These are phyloP conservation scores for Yamadazyma sp. DNA, from an alignment of 1,139 yeast genomes.

Conservation along the genomic window DNA sequence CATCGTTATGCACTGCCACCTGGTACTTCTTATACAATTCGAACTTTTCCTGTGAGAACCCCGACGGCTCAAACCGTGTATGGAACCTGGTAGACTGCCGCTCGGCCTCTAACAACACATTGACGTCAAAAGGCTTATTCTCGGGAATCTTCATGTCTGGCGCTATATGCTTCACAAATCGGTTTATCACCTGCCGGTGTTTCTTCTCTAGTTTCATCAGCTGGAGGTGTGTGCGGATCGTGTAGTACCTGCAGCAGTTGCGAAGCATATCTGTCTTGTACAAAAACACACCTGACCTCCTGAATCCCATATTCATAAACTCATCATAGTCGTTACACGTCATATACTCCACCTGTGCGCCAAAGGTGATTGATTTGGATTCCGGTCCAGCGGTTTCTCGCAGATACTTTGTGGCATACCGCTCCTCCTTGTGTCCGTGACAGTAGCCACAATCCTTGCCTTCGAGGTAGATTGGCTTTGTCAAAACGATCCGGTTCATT, in stretches of 20 bases:
- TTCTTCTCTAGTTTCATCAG: slow-evolving; percentile 58
- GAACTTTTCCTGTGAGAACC: slow-evolving; percentile 60
- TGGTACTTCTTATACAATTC: slow-evolving; percentile 71
- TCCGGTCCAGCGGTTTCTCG: slow-evolving; percentile 19
- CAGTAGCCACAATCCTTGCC: slow-evolving; percentile 64
- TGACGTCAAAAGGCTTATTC: slow-evolving; percentile 19
- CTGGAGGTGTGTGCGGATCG: slow-evolving; percentile 63
- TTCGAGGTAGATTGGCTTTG: slow-evolving; percentile 23
- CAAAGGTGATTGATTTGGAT: slow-evolving; percentile 40
- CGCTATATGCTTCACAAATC: slow-evolving; percentile 50
- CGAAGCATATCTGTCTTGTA: slow-evolving; percentile 74
- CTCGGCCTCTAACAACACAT: slow-evolving; percentile 23
- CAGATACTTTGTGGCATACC: slow-evolving; percentile 31
- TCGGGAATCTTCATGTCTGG: slow-evolving; percentile 6
- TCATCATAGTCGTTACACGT: slow-evolving; percentile 56
- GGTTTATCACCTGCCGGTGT: slow-evolving; percentile 62
- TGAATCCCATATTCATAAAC: slow-evolving; percentile 69
- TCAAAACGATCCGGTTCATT: slow-evolving; percentile 6
- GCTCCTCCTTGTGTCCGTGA: slow-evolving; percentile 44
- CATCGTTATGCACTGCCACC: slow-evolving; percentile 63
- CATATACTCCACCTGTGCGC: slow-evolving; percentile 49
- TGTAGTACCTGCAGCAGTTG: slow-evolving; percentile 80
- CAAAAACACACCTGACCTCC: slow-evolving; percentile 74
- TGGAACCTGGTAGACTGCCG: slow-evolving; percentile 34
- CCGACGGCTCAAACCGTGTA: slow-evolving; percentile 55